phyloP scores from a whole-genome alignment of 2,329 filamentous ascomycete genomes.

The Xylariaceae sp. region DNA sequence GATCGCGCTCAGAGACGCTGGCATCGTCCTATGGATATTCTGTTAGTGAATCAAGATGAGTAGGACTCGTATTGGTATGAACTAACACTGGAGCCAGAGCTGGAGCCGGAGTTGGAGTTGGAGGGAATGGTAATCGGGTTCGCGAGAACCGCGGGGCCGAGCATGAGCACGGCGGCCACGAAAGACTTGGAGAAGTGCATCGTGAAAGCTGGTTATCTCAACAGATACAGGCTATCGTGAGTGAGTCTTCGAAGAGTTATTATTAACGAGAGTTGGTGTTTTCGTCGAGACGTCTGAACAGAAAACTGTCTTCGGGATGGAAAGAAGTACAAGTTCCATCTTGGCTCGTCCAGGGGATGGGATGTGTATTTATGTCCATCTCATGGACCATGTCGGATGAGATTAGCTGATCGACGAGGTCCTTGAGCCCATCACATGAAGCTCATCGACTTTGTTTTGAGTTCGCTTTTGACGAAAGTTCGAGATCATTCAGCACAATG shows the following conservation, averaged over 20 bases:
- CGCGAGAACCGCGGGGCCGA: conserved; percentile 22
- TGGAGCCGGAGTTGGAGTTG: no score
- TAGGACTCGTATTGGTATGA: neutral
- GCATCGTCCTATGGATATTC: neutral
- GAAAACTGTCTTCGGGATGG: conserved; percentile 1
- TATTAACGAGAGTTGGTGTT: neutral
- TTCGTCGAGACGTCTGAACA: neutral
- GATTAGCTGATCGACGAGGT: no score
- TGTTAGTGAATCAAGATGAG: conserved; percentile 1
- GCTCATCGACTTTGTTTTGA: conserved; percentile 4
- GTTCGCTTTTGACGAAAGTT: conserved; percentile 17
- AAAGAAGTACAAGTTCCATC: neutral
- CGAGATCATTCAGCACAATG: conserved; percentile 11
- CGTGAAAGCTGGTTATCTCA: neutral
- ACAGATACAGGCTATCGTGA: neutral
- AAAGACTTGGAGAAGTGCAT: conserved; percentile 28
- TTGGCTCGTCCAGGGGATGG: no score
- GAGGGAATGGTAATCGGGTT: conserved; percentile 15
- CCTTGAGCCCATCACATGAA: neutral
- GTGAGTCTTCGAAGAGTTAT: neutral
- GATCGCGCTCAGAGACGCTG: conserved; percentile 3
- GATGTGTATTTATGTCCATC: conserved; percentile 6
- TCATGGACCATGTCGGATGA: no score
- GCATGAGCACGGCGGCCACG: conserved; percentile 24
- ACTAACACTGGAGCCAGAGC: conserved; percentile 2